Percentiles rank a stretch among this genome's conserved stretches.
Evolutionary conservation across 2,329 filamentous ascomycete species (phyloP).

Genomic region (Cladosporium sp.): DNA sequence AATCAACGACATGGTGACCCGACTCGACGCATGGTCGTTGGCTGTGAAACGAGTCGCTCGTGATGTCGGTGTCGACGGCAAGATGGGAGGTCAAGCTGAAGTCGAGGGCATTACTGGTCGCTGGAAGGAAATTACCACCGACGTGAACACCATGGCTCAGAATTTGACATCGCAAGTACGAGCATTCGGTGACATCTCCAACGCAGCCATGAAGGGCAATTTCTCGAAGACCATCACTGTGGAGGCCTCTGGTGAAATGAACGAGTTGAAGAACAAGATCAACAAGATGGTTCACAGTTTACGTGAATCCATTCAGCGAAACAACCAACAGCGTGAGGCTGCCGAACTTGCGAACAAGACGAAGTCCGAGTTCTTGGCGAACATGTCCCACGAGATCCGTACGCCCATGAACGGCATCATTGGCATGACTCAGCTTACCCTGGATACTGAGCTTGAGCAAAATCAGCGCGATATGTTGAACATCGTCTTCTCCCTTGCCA

Average conservation of each 20-base stretch:
- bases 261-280: conserved; percentile 97
- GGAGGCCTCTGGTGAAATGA: conserved; percentile 97
- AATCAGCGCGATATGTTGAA: conserved; percentile 98
- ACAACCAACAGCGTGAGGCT: conserved; percentile 91
- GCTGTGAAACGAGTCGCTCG: conserved; percentile 94
- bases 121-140: conserved; percentile 98
- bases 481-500: conserved; percentile 94
- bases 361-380: conserved; percentile 96
- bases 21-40: conserved; percentile 91
- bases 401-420: conserved; percentile 98
- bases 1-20: conserved; percentile 98
- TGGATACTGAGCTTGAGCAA: conserved; percentile 89
- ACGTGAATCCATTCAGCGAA: conserved; percentile 92
- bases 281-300: conserved; percentile 98
- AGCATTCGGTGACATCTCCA: conserved; percentile 98
- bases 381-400: conserved; percentile 98
- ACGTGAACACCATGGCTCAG: conserved; percentile 87
- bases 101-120: conserved; percentile 88
- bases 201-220: conserved; percentile 92
- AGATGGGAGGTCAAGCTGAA: conserved; percentile 97
- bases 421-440: conserved; percentile 93
- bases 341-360: conserved; percentile 97
- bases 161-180: conserved; percentile 93
- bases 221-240: conserved; percentile 97
- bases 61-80: conserved; percentile 95